Conservation (phyloP, 2,329 filamentous ascomycete genomes). For the Colletotrichum musicola region DNA sequence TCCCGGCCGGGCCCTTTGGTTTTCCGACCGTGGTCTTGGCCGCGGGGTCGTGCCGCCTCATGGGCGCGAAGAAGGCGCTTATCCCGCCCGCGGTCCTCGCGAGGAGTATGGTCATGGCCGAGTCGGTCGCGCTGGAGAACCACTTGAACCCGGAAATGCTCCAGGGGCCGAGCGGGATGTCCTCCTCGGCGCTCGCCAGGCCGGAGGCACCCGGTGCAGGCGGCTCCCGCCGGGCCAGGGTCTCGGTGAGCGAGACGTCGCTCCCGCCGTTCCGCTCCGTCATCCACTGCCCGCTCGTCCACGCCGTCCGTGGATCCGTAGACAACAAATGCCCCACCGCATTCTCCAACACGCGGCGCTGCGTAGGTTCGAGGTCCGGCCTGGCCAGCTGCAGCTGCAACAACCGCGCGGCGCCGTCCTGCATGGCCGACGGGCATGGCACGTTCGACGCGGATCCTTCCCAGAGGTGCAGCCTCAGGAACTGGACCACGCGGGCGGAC, state of each 20-base stretch:
- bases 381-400: constrained; percentile 57
- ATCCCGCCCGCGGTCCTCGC: constrained; percentile 69
- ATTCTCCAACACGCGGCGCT: constrained; percentile 61
- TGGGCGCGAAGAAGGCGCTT: constrained; percentile 75
- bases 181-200: constrained; percentile 45
- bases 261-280: constrained; percentile 78
- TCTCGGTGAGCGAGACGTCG: constrained; percentile 78
- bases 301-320: constrained; percentile 63
- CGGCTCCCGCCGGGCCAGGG: constrained; percentile 56
- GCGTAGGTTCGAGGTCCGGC: constrained; percentile 42
- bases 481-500: constrained; percentile 70
- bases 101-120: constrained; percentile 73
- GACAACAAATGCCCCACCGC: constrained; percentile 67
- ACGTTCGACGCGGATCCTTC: constrained; percentile 70
- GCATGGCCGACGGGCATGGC: constrained; percentile 76
- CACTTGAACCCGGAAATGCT: constrained; percentile 77
- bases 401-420: constrained; percentile 70
- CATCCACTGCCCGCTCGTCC: constrained; percentile 86
- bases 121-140: constrained; percentile 77
- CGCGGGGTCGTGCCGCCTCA: constrained; percentile 48
- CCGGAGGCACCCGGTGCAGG: constrained; percentile 25
- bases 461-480: constrained; percentile 70
- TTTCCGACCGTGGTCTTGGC: constrained; percentile 47
- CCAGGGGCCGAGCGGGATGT: constrained; percentile 66
- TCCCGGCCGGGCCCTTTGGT: constrained; percentile 40